Base-by-base conservation (phyloP, 2,329 filamentous ascomycete species). In the Xylaria digitata region DNA sequence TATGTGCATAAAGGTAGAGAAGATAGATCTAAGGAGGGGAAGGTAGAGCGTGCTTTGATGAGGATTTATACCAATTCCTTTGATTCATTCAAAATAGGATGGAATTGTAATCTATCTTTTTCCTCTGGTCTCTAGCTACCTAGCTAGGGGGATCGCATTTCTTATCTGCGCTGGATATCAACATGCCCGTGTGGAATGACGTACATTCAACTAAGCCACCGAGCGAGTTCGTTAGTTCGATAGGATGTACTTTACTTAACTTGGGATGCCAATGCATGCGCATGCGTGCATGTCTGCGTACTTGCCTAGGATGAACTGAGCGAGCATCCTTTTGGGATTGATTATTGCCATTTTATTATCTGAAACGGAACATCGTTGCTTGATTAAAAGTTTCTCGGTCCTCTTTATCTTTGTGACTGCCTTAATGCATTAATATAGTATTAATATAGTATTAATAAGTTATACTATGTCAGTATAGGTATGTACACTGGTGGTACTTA, bases 131-230 rank as follows among this genome's bases (percentile, higher is more conserved):
- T 26, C 26, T 26, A 15, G 43, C 23, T 30, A 11, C 5, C 26
- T 26, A 15, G 43, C 23, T 30, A 11, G 52, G 17, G 43, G 55
- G 42, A 7, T 56, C n/a, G 13, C 19, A 37, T 42, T 48, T 49
- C 50, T 65, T 61, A 65, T 55, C 57, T 43, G 43, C 17, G 42
- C 48, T 48, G 53, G 40, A 63, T 53, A 34, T 43, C 43, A 21
- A 56, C 45, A 50, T 64, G 57, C 63, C 53, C 23, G 58, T 37
- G 19, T 34, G 40, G 19, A 49, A 66, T 61, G 65, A 64, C 61
- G 61, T 58, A 64, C 54, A 46, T 57, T 37, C 26, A 57, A 55
- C 60, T 55, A 46, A 64, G 65, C 65, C 63, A 65, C 56, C 23
- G 32, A 8, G n/a, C 21, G 34, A 48, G n/a, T 8, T 9, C 26